These are phyloP conservation scores for Thalassiosira pacifica DNA, from an alignment of 352 stramenopile species.

Conservation along the genomic window DNA sequence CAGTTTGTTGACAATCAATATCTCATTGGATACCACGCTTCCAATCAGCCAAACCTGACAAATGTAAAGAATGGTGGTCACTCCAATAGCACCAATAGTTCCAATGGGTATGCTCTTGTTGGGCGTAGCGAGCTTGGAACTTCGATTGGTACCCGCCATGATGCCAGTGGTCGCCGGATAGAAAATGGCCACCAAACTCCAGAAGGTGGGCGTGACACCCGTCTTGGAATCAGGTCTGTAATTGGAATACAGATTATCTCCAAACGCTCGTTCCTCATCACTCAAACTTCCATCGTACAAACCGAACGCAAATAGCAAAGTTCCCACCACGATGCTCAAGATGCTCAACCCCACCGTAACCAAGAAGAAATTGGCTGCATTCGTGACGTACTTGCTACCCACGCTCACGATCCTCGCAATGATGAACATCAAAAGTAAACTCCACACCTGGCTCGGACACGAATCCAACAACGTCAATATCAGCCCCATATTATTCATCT, in stretches of 20 bases:
- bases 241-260: conserved; percentile 83
- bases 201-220: conserved; percentile 82
- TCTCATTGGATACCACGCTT: conserved; percentile 74
- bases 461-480: conserved; percentile 33
- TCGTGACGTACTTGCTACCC: conserved; percentile 50
- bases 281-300: conserved; percentile 58
- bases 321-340: conserved; percentile 66
- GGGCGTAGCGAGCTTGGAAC: conserved; percentile 80
- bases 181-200: conserved; percentile 85
- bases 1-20: conserved; percentile 86
- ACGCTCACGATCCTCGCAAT: conserved; percentile 55
- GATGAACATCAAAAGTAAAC: conserved; percentile 53
- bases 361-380: conserved; percentile 51
- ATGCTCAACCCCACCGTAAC: conserved; percentile 42
- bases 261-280: conserved; percentile 52
- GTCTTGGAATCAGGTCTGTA: conserved; percentile 84
- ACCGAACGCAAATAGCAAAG: conserved; percentile 72
- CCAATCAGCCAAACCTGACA: conserved; percentile 83
- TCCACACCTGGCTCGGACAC: conserved; percentile 46
- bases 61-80: conserved; percentile 86
- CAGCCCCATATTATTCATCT: not conserved
- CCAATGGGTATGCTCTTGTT: conserved; percentile 82
- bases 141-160: conserved; percentile 88
- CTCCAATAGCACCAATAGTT: conserved; percentile 86
- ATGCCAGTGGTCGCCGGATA: conserved; percentile 89